Evolutionary conservation across 1,284 basidiomycete genomes (phyloP).

Genomic region (Rhizopogon parksii): DNA sequence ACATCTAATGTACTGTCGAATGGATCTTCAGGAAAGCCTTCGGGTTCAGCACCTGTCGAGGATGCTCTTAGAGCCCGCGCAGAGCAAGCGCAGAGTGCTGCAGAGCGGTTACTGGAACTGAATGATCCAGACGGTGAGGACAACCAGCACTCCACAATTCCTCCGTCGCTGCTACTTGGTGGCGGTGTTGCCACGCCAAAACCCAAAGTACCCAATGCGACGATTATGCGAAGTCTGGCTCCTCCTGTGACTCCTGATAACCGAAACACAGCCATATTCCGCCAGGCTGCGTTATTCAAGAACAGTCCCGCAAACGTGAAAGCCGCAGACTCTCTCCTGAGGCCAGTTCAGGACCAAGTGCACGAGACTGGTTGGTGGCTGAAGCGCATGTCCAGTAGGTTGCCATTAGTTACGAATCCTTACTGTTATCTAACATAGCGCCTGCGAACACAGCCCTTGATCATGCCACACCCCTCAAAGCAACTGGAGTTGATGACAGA

Average conservation of each 20-base stretch:
- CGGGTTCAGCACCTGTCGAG: conserved; percentile 57
- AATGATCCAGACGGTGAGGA: conserved; percentile 67
- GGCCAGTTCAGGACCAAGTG: conserved; percentile 53
- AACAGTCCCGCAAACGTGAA: conserved; percentile 60
- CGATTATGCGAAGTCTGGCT: conserved; percentile 20
- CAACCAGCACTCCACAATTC: conserved; percentile 44
- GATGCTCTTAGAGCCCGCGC: conserved; percentile 79
- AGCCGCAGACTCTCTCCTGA: conserved; percentile 46
- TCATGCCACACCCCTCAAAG: conserved; percentile 37
- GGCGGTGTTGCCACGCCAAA: conserved; percentile 36
- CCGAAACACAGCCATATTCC: conserved; percentile 51
- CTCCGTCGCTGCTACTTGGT: conserved; percentile 48
- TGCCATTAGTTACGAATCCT: conserved; percentile 8
- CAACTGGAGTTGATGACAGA: conserved; percentile 32
- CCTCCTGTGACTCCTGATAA: conserved; percentile 59
- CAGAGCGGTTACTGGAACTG: conserved; percentile 71
- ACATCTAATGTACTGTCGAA: conserved; percentile 54
- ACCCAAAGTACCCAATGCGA: conserved; percentile 19
- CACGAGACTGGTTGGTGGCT: conserved; percentile 73
- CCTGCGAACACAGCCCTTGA: conserved; percentile 38
- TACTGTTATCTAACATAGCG: conserved; percentile 13
- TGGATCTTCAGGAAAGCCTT: conserved; percentile 37
- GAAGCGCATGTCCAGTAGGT: conserved; percentile 56
- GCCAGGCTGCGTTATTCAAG: conserved; percentile 69
- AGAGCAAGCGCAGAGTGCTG: conserved; percentile 84